Conservation (phyloP, 768 basidiomycete species). For the Trametes coccinea region DNA sequence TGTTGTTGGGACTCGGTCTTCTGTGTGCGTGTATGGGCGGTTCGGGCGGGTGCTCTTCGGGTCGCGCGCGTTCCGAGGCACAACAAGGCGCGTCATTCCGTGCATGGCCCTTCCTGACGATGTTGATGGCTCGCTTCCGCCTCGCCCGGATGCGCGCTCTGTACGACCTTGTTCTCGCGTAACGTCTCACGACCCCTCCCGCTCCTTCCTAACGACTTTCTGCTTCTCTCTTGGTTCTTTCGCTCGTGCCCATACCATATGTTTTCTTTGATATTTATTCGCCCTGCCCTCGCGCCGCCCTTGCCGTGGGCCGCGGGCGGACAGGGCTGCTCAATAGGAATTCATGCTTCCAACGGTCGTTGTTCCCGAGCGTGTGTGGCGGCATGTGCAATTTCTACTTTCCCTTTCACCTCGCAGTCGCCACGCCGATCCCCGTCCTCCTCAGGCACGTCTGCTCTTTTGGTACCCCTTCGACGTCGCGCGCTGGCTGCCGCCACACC, state of each 20-base stretch:
- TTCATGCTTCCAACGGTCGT: too few species aligned
- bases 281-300: not conserved
- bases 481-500: conserved; percentile 8
- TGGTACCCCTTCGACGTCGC: not conserved
- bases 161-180: not conserved
- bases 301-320: not conserved
- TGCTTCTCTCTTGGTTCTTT: not conserved
- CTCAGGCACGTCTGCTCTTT: not conserved
- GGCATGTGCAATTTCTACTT: not conserved
- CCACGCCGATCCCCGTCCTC: not conserved
- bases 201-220: conserved; percentile 13
- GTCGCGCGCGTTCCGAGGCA: not conserved
- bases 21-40: conserved; percentile 8
- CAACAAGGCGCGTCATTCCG: not conserved
- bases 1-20: conserved; percentile 11
- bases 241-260: conserved; percentile 10
- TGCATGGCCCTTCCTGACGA: not conserved
- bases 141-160: not conserved
- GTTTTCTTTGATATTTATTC: conserved; percentile 10
- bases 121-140: not conserved
- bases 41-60: not conserved
- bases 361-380: not conserved
- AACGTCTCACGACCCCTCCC: conserved; percentile 16
- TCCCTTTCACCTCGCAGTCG: not conserved
- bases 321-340: too few species aligned